Percentiles rank a stretch among this genome's conserved stretches.
These are phyloP conservation scores for Camillea tinctor DNA, from an alignment of 2,329 filamentous ascomycete genomes.

Conservation along the genomic window DNA sequence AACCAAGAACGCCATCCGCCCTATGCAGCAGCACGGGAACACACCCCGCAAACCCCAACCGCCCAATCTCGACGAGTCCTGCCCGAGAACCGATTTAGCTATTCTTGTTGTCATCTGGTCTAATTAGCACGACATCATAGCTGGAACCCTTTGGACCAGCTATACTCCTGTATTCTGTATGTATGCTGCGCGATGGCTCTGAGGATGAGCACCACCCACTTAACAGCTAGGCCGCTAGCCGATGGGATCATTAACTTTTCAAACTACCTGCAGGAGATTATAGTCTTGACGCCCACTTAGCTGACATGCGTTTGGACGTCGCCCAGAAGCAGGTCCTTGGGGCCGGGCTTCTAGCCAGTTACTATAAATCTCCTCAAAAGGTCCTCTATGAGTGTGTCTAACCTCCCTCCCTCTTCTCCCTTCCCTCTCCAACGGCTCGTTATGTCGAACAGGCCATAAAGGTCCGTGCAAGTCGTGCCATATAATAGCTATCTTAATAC, in stretches of 20 bases:
- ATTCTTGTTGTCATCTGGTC: not conserved
- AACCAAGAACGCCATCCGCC: not conserved
- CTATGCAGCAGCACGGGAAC: not conserved
- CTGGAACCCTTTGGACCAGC: not conserved
- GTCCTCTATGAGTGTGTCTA: constrained; percentile 7
- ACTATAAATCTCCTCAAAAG: constrained; percentile 17
- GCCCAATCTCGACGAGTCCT: not conserved
- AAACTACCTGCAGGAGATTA: not conserved
- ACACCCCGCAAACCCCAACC: not conserved
- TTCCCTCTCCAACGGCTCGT: not conserved
- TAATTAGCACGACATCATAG: not conserved
- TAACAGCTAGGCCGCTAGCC: not conserved
- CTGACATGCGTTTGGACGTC: constrained; percentile 14
- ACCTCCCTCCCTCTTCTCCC: not conserved
- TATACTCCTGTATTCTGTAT: not conserved
- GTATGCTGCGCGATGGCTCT: not conserved
- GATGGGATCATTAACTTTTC: not conserved
- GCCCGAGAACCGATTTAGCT: not conserved
- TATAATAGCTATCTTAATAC: not conserved
- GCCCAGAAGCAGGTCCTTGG: constrained; percentile 8
- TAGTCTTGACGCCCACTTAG: not conserved
- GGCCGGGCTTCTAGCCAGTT: constrained; percentile 7
- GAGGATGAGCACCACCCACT: not conserved
- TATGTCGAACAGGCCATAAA: not conserved
- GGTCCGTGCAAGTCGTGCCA: not conserved